These are phyloP conservation scores for Recurvomyces mirabilis DNA, from an alignment of 495 filamentous ascomycete genomes.

Conservation along the genomic window DNA sequence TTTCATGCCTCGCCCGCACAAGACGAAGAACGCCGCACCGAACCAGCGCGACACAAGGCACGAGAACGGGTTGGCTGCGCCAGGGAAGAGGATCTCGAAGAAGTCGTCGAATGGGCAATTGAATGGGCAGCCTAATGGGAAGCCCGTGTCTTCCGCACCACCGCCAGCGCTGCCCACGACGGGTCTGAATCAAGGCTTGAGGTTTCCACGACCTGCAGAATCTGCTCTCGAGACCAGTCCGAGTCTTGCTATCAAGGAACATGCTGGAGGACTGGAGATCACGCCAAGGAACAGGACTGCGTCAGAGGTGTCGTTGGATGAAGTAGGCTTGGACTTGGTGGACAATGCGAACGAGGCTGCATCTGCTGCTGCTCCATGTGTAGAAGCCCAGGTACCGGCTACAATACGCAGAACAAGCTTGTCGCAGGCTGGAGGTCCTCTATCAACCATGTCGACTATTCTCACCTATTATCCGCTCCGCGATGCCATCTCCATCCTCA, in stretches of 20 bases:
- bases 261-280: conserved; percentile 10
- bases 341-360: conserved; percentile 10
- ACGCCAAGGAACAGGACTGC: conserved; percentile 12
- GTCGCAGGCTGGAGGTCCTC: conserved; percentile 46
- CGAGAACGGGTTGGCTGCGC: conserved; percentile 77
- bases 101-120: conserved; percentile 54
- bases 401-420: conserved; percentile 35
- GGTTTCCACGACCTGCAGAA: conserved; percentile 21
- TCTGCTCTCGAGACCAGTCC: background rate
- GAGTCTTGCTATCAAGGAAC: background rate
- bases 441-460: conserved; percentile 71
- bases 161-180: conserved; percentile 25
- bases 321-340: conserved; percentile 9
- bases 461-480: conserved; percentile 80
- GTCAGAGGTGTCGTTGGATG: conserved; percentile 15
- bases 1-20: conserved; percentile 58
- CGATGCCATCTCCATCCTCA: conserved; percentile 95
- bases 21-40: conserved; percentile 38
- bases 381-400: background rate
- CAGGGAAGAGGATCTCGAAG: conserved; percentile 68
- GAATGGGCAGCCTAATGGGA: conserved; percentile 47
- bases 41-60: conserved; percentile 61
- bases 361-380: conserved; percentile 2
- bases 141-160: conserved; percentile 36
- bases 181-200: conserved; percentile 20